These are phyloP conservation scores for Ogataea zsoltii DNA, from an alignment of 805 yeast species.

Conservation along the genomic window DNA sequence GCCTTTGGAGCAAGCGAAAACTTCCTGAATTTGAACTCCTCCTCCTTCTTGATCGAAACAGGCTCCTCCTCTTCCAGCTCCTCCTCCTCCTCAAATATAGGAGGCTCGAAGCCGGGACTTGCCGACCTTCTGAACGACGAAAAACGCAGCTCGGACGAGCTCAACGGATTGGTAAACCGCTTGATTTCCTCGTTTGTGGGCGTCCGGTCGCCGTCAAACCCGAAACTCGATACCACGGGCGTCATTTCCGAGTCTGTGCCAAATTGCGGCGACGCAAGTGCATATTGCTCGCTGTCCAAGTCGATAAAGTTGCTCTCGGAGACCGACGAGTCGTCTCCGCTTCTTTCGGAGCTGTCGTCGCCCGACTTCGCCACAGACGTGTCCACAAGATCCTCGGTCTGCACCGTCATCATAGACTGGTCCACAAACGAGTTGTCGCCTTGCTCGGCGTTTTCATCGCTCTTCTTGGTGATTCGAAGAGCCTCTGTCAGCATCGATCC, in stretches of 20 bases:
- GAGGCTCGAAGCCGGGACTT: slow-evolving; percentile 18
- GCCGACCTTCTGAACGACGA: slow-evolving; percentile 20
- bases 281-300: slow-evolving; percentile 16
- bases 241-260: slow-evolving; percentile 8
- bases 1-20: not conserved
- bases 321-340: slow-evolving; percentile 21
- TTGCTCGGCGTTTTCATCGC: not conserved
- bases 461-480: slow-evolving; percentile 11
- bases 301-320: slow-evolving; percentile 29
- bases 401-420: slow-evolving; percentile 14
- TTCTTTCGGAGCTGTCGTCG: slow-evolving; percentile 4
- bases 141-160: slow-evolving; percentile 12
- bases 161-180: slow-evolving; percentile 25
- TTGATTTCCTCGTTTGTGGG: slow-evolving; percentile 20
- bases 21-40: slow-evolving; percentile 4
- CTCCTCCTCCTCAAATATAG: slow-evolving; percentile 28
- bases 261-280: slow-evolving; percentile 6
- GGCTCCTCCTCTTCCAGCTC: slow-evolving; percentile 5
- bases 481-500: slow-evolving; percentile 16
- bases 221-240: slow-evolving; percentile 10
- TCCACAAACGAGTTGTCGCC: slow-evolving; percentile 13
- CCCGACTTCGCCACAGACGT: slow-evolving; percentile 4
- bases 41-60: not conserved
- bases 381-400: slow-evolving; percentile 14
- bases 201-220: slow-evolving; percentile 23